Base-by-base conservation (phyloP, 371 early-diverging fungal species). In the Mycotypha africana region DNA sequence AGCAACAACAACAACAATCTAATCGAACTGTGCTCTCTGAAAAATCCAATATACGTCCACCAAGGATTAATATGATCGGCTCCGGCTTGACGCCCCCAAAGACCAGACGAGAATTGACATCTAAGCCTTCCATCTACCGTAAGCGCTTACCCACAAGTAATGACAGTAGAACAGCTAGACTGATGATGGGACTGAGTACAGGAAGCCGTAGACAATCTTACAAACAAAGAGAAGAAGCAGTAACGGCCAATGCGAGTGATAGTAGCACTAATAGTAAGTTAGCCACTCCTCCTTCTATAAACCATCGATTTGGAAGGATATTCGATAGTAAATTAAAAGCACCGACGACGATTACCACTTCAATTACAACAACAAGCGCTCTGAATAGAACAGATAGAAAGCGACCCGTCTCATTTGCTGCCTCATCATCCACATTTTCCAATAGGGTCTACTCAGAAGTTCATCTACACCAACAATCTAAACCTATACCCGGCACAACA, bases 121-220 rank as follows among this genome's bases (percentile, higher is more conserved):
- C 58, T 11, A 65, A 60, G 37, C 25, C 44, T 12, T 58, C 65
- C 0, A 39, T 56, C 1, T 70, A 61, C 35, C 64, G 65, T 16
- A 70, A 67, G 31, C 47, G 57, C 7, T 38, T 58, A 19, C 62
- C 64, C n/a, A 51, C 58, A 7, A 60, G 65, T 15, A 28, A 28
- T 28, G 67, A 70, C 25, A 55, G 56, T 20, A 59, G 71, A 6
- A 70, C 71, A 9, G 65, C 65, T 14, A 54, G 71, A 32, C 42
- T 70, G 20, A 67, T 62, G 62, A 60, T 67, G 65, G 71, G 71
- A 0, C 53, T 70, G 7, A 70, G 71, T 23, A 62, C 71, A 6
- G 56, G 47, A 33, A 61, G 59, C 0, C 51, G 63, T 25, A 50
- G 57, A 21, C 56, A 62, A 22, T 44, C 58, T 9, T 53, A 30